Conservation (phyloP, 495 filamentous ascomycete genomes). For the Rhizodiscina lignyota region DNA sequence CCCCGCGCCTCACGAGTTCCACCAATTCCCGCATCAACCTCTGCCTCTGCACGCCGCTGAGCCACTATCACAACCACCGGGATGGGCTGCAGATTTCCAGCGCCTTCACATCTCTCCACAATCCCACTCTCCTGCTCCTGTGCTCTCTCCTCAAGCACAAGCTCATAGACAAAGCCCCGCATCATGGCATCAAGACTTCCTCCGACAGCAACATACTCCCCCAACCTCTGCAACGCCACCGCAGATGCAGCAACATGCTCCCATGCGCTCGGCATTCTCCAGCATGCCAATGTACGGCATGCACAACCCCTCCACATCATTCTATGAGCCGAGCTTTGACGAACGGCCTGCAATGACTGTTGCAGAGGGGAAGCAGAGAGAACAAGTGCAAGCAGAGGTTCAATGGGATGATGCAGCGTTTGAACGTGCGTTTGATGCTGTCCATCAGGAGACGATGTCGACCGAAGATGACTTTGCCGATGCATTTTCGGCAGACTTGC, state of each 20-base stretch:
- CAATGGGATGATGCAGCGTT: constrained; percentile 46
- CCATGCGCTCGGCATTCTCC: background rate
- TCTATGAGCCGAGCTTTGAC: background rate
- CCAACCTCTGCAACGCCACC: constrained; percentile 1
- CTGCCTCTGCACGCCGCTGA: background rate
- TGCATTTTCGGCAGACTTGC: no score
- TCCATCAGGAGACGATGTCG: constrained; percentile 11
- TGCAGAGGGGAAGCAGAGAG: constrained; percentile 1
- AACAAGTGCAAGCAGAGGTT: constrained; percentile 6
- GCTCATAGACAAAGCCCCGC: constrained; percentile 4
- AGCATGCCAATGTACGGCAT: no score
- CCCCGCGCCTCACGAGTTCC: constrained; percentile 11
- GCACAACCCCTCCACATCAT: no score
- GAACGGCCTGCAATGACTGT: background rate
- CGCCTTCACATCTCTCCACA: constrained; percentile 14
- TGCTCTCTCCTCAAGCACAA: constrained; percentile 2
- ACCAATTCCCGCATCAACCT: constrained; percentile 6
- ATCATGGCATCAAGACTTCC: constrained; percentile 20
- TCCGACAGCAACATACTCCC: constrained; percentile 9
- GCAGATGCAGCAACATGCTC: constrained; percentile 1
- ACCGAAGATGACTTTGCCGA: constrained; percentile 1
- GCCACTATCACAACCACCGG: constrained; percentile 4
- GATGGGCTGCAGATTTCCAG: constrained; percentile 26
- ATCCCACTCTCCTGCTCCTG: background rate
- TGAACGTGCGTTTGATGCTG: constrained; percentile 40